These are phyloP conservation scores for Plectranthus barbatus DNA, from an alignment of 257 asterid genomes.

Conservation along the genomic window DNA sequence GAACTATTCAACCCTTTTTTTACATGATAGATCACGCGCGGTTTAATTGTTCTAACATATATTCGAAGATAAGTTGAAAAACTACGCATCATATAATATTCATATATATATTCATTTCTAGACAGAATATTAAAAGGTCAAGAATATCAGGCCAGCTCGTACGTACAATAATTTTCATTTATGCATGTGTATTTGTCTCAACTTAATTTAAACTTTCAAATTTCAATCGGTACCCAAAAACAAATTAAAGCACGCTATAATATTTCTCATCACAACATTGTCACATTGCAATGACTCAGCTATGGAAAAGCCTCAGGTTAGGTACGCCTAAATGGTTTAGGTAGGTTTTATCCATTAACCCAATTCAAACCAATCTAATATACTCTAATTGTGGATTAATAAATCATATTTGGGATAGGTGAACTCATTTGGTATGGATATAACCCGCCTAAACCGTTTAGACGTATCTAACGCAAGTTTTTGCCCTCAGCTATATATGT, in stretches of 20 bases:
- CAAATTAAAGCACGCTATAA: background rate
- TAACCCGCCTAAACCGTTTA: no score
- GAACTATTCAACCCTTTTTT: no score
- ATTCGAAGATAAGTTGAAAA: background rate
- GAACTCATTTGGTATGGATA: no score
- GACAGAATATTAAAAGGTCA: constrained; percentile 1
- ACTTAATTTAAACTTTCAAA: background rate
- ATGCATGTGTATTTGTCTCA: background rate
- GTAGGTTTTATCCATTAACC: no score
- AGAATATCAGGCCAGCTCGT: constrained; percentile 12
- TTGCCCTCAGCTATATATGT: no score
- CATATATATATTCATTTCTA: background rate
- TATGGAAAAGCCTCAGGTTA: no score
- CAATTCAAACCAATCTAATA: no score
- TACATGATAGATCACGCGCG: no score
- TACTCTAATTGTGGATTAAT: no score
- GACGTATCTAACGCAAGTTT: no score
- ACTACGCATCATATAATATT: background rate
- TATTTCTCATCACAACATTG: background rate
- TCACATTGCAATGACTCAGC: background rate
- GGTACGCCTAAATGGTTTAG: no score
- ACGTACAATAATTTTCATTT: background rate
- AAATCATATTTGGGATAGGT: no score
- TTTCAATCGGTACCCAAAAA: background rate
- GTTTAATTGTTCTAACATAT: background rate